Base-by-base conservation (phyloP, 306 rosid genomes). In the Erythrophleum fordii region DNA sequence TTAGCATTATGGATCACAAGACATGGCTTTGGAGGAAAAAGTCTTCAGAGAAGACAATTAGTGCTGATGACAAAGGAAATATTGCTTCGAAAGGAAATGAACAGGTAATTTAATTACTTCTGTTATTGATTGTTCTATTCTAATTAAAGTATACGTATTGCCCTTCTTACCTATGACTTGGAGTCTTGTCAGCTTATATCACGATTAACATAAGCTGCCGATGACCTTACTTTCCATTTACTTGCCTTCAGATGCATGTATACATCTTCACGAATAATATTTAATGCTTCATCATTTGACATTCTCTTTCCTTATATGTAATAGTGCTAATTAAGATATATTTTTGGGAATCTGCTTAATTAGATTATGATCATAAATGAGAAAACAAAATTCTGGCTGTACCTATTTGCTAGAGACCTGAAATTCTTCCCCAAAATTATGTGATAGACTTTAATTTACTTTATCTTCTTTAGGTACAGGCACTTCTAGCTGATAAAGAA, bases 11-110 rank as follows among this genome's bases (percentile, higher is more conserved):
- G 98, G 98, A 94, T 83, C 86, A 84, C 44, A 92, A 90, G 83
- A 6, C 92, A 8, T 94, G 98, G 97, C 90, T 77, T 72, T 90
- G 98, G 98, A 94, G 79, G 86, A 94, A 92, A 86, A 94, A 89
- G 73, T 88, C 97, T 53, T 80, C 91, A 6, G 98, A 92, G 86
- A 94, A 92, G 86, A 71, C 80, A 25, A 64, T 58, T 77, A 20
- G 81, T 77, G 69, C 87, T 5, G 62, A 77, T 28, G 97, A 94
- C 53, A 86, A 83, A 52, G 52, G 69, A 46, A 81, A 81, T 66
- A 78, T 37, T 61, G 18, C 83, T 83, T 73, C 79, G 18, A 87
- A 83, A 56, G 92, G 81, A 78, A 92, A 88, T 75, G 95, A 84
- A 85, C 94, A 86, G 97, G 98, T 90, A 82, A 78, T 67, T 22